A percentile compares a stretch with the other conserved stretches of the same genome.
phyloP scores from a whole-genome alignment of 148 eudicot genomes.

The Rhododendron ovatum region DNA sequence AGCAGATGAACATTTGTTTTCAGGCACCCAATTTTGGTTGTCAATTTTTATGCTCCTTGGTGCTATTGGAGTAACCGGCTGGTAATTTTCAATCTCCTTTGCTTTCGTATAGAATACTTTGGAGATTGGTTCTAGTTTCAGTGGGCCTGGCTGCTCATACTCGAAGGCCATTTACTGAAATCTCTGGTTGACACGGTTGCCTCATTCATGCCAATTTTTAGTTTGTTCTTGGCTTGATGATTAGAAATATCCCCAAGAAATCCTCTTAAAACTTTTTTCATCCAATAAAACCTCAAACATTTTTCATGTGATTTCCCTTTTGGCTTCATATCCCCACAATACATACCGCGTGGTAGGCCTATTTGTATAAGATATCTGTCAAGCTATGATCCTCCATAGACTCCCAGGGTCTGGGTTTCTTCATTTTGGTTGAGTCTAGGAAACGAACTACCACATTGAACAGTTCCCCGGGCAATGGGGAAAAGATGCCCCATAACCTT shows the following conservation, averaged over 20 bases:
- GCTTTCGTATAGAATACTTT: background rate
- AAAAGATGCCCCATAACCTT: background rate
- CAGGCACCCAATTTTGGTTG: constrained; percentile 75
- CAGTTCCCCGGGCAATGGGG: background rate
- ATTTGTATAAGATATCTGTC: background rate
- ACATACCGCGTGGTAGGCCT: background rate
- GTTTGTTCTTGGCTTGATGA: background rate
- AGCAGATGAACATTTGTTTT: constrained; percentile 18
- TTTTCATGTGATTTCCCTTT: background rate
- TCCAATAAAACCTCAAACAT: background rate
- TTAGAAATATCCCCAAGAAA: background rate
- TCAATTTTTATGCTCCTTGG: constrained; percentile 93
- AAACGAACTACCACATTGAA: background rate
- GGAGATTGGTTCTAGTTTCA: background rate
- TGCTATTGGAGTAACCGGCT: constrained; percentile 84
- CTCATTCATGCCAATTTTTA: background rate
- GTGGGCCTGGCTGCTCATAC: constrained; percentile 1
- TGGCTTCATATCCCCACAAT: background rate
- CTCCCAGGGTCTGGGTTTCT: background rate
- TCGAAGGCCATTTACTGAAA: background rate
- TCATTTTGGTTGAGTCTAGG: background rate
- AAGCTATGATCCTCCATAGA: background rate
- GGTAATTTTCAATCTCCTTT: constrained; percentile 32
- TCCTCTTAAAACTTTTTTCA: background rate
- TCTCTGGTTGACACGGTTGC: background rate